Percentiles rank a stretch among this genome's conserved stretches.
Conservation (phyloP, 208 protist species). For the Acanthamoeba castellanii region DNA sequence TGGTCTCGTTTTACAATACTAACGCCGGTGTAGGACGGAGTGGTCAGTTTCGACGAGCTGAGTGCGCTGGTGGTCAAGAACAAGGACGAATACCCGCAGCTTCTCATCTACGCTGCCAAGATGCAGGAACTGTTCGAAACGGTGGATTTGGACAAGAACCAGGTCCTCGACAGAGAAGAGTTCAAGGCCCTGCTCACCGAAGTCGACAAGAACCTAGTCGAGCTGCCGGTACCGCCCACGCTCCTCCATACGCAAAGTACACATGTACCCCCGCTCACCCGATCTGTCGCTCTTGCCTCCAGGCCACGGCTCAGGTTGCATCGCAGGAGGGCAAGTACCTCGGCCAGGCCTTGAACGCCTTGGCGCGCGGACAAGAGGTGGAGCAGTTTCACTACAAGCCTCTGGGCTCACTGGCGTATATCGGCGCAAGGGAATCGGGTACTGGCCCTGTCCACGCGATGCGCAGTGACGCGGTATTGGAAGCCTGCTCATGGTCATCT, state of each 20-base stretch:
- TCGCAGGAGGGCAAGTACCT: constrained; percentile 59
- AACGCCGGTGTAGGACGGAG: not conserved
- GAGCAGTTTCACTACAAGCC: constrained; percentile 13
- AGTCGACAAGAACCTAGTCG: constrained; percentile 3
- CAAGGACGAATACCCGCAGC: constrained; percentile 12
- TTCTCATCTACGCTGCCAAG: constrained; percentile 22
- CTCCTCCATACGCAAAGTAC: not conserved
- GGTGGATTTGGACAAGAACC: constrained; percentile 34
- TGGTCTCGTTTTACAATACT: not conserved
- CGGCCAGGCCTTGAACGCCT: not conserved
- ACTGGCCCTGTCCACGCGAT: not conserved
- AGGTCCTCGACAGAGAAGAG: constrained; percentile 17
- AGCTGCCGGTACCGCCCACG: constrained; percentile 1
- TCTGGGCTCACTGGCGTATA: constrained; percentile 25
- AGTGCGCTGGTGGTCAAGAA: not conserved
- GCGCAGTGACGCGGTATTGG: not conserved
- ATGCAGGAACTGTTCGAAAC: constrained; percentile 53
- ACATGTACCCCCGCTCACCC: not conserved
- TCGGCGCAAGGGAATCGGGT: constrained; percentile 27
- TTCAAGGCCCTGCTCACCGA: constrained; percentile 41
- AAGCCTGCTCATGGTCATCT: not conserved
- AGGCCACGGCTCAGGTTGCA: constrained; percentile 32
- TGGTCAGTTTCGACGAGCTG: constrained; percentile 14
- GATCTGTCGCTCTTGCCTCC: not conserved
- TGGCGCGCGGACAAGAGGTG: not conserved